Conservation (phyloP, 345 rosid species). For the Melaleuca alternifolia region DNA sequence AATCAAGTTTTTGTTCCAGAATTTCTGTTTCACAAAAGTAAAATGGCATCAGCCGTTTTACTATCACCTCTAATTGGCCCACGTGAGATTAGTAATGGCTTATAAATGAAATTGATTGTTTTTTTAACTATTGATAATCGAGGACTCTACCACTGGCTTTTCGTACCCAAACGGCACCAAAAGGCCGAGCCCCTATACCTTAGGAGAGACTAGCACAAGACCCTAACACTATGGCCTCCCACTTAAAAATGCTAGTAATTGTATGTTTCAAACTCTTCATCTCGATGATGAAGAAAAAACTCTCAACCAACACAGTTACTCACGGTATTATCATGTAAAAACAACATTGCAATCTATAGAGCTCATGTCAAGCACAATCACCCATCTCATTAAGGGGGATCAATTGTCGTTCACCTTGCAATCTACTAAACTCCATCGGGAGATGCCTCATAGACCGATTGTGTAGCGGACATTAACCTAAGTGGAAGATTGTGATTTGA, state of each 20-base stretch:
- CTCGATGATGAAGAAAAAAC: no score
- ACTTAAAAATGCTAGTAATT: no score
- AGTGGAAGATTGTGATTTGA: neutral
- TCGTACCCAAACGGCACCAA: no score
- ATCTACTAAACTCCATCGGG: neutral
- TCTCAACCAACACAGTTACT: no score
- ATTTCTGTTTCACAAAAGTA: neutral
- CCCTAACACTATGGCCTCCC: no score
- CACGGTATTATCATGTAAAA: neutral
- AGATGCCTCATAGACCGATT: no score
- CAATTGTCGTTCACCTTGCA: fast-evolving
- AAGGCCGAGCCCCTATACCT: no score
- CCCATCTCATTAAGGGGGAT: fast-evolving
- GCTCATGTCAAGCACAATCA: fast-evolving
- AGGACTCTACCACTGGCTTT: no score
- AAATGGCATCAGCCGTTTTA: neutral
- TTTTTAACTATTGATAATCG: no score
- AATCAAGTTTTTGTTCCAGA: neutral
- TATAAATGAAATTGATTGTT: neutral
- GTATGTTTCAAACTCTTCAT: no score
- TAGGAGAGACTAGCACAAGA: no score
- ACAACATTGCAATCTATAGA: fast-evolving
- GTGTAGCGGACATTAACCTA: neutral
- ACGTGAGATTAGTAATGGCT: neutral
- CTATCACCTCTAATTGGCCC: neutral